Base-by-base conservation (phyloP, 495 filamentous ascomycete species). In the Neurospora sp. region DNA sequence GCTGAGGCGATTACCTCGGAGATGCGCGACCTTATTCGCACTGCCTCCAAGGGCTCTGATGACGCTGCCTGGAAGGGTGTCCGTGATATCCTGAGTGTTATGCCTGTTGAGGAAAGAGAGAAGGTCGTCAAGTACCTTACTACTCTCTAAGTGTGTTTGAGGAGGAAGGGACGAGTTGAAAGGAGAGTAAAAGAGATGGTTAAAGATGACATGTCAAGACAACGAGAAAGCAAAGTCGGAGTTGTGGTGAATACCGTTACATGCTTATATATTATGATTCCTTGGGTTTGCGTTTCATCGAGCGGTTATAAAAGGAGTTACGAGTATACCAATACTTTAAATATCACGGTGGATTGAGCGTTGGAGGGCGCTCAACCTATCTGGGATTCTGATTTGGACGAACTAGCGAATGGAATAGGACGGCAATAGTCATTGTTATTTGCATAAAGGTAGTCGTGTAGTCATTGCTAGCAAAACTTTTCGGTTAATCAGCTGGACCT, bases 81-180 rank as follows among this genome's bases (percentile, higher is more conserved):
- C 15, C 90, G 93, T 80, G 90, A 94, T 75, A 88, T 96, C 76
- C 83, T 99, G 74, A 88, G 89, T 72, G 94, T 94, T 84, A 87
- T 99, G 84, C 92, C 94, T 28, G 90, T 94, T 69, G 89, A 88
- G 72, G 95, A 99, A 85, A 90, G 93, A 76, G 95, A 98, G 82
- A 89, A 91, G 83, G 87, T 95, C 5, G 82, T 98, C 69, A 93
- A 91, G 84, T 92, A 87, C 77, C 84, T 96, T 66, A 66, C 54
- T 36, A 66, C 54, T 19, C 54, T 66, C 15, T 66, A 66, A 34
- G 24, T 66, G 15, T 9, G 54, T 66, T 17, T 17, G 24, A 62
- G 54, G 54, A 19, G 15, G 54, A 8, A 66, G 11, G 28, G 48
- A 66, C 28, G 15, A 66, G 21, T 24, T 59, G 10, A 28, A 42